Evolutionary conservation across 441 rosid genomes (phyloP), one percentile per base, ranked within the genome.

Genomic region (Rhodomyrtus psidioides): DNA sequence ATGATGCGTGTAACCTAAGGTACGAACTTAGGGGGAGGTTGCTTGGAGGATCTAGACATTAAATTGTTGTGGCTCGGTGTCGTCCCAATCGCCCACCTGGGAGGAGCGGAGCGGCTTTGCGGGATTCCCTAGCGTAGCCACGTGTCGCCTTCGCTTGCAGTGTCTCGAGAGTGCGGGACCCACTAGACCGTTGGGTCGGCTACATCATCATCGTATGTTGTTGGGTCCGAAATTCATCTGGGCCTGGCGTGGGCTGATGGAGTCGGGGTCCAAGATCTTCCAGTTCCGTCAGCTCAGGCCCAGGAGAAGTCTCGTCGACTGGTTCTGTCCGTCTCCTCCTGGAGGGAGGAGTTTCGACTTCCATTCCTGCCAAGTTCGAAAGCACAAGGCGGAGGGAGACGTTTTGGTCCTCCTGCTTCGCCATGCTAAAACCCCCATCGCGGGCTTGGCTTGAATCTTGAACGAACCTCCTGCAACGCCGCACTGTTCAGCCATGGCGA

Each of bases 401-500:
- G 58, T 9, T 26, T 7, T 12, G 12, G 4, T 56, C 53, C 15
- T 56, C 59, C 27, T 9, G 14, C 59, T 10, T 56, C 57, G 1
- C 57, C 59, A 56, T 56, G 59, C 14, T 56, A 4, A 9, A 55
- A 55, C 24, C 2, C 14, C 27, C 6, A 9, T 10, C 27, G 59
- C 59, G 59, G 27, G 59, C 59, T 56, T 56, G 27, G 27, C 59
- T 56, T 10, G 59, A 56, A 55, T 23, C 26, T 21, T 9, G 58
- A 55, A 23, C 58, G 58, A 9, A 23, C 44, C 12, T 70, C 58
- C 49, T 39, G 79, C 79, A 49, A 34, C 49, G 79, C 49, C 23
- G 46, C 53, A 17, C 49, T 21, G 49, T 46, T 39, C 53, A 54
- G 17, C 83, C 70, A 90, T 88, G 94, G 91, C 92, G 46, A 92